Percentiles rank a stretch among this genome's conserved stretches.
Conservation (phyloP, 148 eudicot species). For the Suaeda aralocaspica region DNA sequence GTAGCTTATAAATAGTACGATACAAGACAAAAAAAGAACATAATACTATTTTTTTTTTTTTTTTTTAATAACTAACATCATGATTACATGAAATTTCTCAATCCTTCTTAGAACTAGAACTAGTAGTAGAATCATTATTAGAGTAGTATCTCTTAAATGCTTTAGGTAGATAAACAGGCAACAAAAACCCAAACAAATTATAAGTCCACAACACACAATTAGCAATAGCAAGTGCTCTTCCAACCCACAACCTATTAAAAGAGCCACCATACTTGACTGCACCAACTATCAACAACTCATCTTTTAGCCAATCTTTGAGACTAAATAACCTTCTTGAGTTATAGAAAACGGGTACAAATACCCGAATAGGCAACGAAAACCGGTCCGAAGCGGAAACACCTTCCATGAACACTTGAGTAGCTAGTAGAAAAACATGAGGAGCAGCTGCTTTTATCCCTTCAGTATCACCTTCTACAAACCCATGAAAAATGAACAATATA, state of each 20-base stretch:
- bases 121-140: not conserved
- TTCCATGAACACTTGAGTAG: constrained; percentile 74
- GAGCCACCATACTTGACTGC: constrained; percentile 30
- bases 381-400: constrained; percentile 45
- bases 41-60: no score
- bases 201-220: constrained; percentile 66
- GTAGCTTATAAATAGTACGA: no score
- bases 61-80: no score
- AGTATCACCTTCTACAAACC: constrained; percentile 50
- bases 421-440: constrained; percentile 65
- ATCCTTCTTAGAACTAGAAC: constrained; percentile 19
- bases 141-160: constrained; percentile 60
- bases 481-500: constrained; percentile 54
- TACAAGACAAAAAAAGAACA: no score
- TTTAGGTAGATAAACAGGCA: constrained; percentile 79
- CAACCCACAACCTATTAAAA: constrained; percentile 40
- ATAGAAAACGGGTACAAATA: constrained; percentile 67
- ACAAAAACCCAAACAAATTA: constrained; percentile 78
- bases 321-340: constrained; percentile 53
- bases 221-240: constrained; percentile 52
- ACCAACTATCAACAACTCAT: constrained; percentile 34
- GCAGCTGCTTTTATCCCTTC: constrained; percentile 66
- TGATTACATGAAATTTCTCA: not conserved
- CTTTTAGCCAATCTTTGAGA: constrained; percentile 49
- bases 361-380: constrained; percentile 69